Evolutionary conservation across 2,329 filamentous ascomycete genomes (phyloP).

Genomic region (Penicillium sp.): DNA sequence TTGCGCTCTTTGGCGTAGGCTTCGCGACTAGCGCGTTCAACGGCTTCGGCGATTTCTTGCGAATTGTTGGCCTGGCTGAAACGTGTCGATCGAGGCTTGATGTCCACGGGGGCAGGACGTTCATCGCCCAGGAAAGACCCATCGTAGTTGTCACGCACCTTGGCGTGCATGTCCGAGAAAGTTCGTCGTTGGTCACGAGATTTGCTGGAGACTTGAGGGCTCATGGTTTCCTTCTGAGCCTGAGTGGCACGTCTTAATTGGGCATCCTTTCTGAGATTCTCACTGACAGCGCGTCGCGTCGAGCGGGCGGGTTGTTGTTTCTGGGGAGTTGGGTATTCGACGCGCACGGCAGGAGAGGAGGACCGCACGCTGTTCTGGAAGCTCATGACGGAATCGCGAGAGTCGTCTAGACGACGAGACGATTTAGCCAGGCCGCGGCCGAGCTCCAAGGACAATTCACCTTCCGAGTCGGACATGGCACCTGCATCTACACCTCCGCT

Average conservation of each 20-base stretch:
- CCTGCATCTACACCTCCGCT: constrained; percentile 3
- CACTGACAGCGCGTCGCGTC: constrained; percentile 32
- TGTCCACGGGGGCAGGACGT: constrained; percentile 44
- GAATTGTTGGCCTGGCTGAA: constrained; percentile 52
- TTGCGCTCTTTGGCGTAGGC: constrained; percentile 34
- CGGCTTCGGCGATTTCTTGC: constrained; percentile 38
- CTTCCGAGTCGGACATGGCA: constrained; percentile 35
- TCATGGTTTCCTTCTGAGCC: constrained; percentile 42
- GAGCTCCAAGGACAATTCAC: constrained; percentile 56
- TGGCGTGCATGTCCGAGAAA: constrained; percentile 57
- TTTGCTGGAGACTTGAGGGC: constrained; percentile 36
- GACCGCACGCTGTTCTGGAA: constrained; percentile 46
- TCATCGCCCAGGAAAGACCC: constrained; percentile 53
- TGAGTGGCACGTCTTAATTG: constrained; percentile 41
- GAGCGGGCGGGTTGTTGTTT: constrained; percentile 33
- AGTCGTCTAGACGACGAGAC: constrained; percentile 45
- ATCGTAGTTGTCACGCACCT: constrained; percentile 52
- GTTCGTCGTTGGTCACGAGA: constrained; percentile 45
- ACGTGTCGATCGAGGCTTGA: constrained; percentile 53
- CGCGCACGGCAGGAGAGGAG: constrained; percentile 40
- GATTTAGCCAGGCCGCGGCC: constrained; percentile 51
- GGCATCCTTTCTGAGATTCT: constrained; percentile 42
- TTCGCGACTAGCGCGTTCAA: constrained; percentile 39
- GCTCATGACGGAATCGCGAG: constrained; percentile 50
- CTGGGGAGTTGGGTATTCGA: constrained; percentile 40